Base-by-base conservation (phyloP, 2,329 filamentous ascomycete genomes). In the Neofusicoccum kwambonambiense region DNA sequence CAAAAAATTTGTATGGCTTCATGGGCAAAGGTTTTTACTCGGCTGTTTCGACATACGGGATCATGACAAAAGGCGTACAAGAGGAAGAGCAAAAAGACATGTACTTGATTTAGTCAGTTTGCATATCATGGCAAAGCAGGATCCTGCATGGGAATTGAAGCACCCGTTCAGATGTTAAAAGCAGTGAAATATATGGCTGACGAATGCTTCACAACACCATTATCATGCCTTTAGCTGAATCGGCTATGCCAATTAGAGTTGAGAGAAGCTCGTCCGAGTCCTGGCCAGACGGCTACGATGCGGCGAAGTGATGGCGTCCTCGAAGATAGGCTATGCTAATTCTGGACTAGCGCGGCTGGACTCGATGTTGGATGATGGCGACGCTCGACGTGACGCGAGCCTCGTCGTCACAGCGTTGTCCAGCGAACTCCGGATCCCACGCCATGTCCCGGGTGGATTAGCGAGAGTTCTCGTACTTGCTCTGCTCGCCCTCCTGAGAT, bases 401-500 rank as follows among this genome's bases (percentile, higher is more conserved):
- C 42, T 9, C 42, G 27, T 44, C 56, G 37, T 19, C 31, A 31
- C 41, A 19, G 42, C 27, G 11, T 22, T 47, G 27, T 47, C 56
- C 56, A 35, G 31, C 56, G n/a, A 45, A 13, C 56, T n/a, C 22
- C 39, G 41, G 39, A 19, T 60, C 39, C 44, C 15, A 39, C 56
- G 31, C 56, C 56, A 60, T 60, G 56, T 22, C 31, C 56, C 11
- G 27, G 42, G n/a, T n/a, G 22, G 31, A 60, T 45, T 60, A 60
- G 56, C n/a, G 27, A 35, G 41, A 2, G 41, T 7, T 35, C 17
- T 37, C 31, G 3, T 34, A 15, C 6, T 47, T 27, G 7, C 22
- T 31, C 12, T 35, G 41, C 56, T 27, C 42, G n/a, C 56, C 35
- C 42, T 15, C n/a, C 47, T 8, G 27, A 13, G 9, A 19, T 22